Evolutionary conservation across 2,329 filamentous ascomycete species (phyloP), one percentile per base, ranked within the genome.

Genomic region (Epichloe amarillans): DNA sequence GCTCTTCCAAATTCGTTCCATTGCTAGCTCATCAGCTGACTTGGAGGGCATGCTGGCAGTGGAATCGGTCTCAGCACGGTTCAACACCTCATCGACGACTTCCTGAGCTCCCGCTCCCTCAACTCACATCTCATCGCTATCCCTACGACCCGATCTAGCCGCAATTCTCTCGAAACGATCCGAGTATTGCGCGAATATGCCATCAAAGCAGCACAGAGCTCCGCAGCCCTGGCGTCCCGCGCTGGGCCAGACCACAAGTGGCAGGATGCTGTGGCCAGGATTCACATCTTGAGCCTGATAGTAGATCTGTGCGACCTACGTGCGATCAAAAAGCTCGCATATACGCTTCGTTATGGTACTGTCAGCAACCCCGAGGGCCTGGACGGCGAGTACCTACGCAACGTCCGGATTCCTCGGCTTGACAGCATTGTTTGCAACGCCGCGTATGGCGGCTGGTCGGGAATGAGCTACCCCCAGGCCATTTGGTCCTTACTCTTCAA

Each of bases 1-100:
- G 19, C 48, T 21, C 33, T 15, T 5, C 19, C 14, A 30, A 4
- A 8, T 10, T 35, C 4, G 12, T 6, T 36, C 12, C 38, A 14
- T 35, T 12, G 39, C 26, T 38, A 3, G 6, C 21, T 45, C 26
- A 35, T 10, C 36, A 23, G 46, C 46, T 48, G 35, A 48, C 23
- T 12, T 14, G 15, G 2, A 39, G 7, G 12, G 17, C 19, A 6
- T 44, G 5, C 36, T 43, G 44, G 5, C 66, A 96, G 91, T 64
- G 91, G 91, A 54, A 81, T 96, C 43, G 91, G 91, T 43, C 85
- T 91, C 60, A 83, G 84, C 50, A 89, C 87, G 58, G 86, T 86
- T 64, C 81, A 86, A 62, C 86, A 88, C 54, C 75, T 95, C 51
- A 91, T 95, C 59, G 88, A 95, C 71, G 87, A 95, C 61, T 96